Evolutionary conservation across 169 alveolate species (phyloP).

Genomic region (Perkinsus chesapeaki): DNA sequence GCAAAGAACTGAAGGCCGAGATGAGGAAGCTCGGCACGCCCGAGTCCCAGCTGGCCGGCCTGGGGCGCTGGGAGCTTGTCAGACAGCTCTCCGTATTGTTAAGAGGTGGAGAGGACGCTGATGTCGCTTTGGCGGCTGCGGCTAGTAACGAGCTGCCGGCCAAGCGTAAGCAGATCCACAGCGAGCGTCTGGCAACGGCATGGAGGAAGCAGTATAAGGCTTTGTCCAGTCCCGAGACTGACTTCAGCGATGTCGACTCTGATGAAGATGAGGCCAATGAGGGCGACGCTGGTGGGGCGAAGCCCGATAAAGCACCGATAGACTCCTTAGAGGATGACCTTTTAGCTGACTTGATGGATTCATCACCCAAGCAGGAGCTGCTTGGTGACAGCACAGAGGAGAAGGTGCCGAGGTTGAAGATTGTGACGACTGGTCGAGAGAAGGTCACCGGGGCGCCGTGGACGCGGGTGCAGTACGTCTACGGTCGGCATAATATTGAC

Average conservation of each 20-base stretch:
- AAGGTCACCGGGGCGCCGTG: slow-evolving; percentile 1
- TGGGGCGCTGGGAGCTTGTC: neutral
- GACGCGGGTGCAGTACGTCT: neutral
- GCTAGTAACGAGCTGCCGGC: neutral
- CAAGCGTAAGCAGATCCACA: neutral
- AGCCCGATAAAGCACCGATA: neutral
- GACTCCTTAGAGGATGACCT: neutral
- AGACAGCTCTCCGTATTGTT: neutral
- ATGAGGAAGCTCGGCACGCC: neutral
- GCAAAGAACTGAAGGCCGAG: neutral
- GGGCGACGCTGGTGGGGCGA: neutral
- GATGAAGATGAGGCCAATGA: neutral
- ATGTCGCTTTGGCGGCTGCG: neutral
- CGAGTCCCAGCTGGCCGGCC: neutral
- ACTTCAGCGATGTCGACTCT: neutral
- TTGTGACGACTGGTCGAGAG: neutral
- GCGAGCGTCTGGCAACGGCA: neutral
- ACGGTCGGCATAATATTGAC: neutral
- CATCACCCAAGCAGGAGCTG: neutral
- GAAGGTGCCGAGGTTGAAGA: neutral
- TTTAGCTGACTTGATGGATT: neutral
- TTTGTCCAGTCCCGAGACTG: neutral
- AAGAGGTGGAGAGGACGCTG: neutral
- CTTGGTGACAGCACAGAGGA: neutral
- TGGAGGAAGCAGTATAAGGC: neutral